These are phyloP conservation scores for Cryptosporidium sp. DNA, from an alignment of 169 alveolate species.

Conservation along the genomic window DNA sequence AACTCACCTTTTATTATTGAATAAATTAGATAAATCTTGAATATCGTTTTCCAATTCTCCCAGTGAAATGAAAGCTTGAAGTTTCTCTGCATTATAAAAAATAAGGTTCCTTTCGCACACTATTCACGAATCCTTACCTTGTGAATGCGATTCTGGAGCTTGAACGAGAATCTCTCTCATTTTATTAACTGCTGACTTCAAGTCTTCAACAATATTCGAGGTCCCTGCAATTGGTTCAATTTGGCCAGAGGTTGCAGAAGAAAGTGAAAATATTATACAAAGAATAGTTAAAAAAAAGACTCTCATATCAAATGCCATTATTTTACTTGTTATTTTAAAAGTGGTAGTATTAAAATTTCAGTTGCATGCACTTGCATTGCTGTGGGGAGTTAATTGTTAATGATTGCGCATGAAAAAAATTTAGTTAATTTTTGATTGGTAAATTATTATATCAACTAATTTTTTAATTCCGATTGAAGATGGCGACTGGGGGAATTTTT, in stretches of 20 bases:
- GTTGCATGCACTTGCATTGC: conserved; percentile 53
- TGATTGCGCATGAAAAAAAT: conserved; percentile 2
- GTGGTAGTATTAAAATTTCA: background rate
- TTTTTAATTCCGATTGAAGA: conserved; percentile 78
- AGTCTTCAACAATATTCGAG: conserved; percentile 3
- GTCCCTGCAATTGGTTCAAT: conserved; percentile 10
- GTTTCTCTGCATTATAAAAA: conserved; percentile 19
- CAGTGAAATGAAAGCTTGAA: conserved; percentile 63
- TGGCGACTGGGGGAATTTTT: conserved; percentile 45
- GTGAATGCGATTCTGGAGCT: conserved; percentile 54
- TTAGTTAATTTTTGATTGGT: background rate
- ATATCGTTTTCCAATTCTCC: conserved; percentile 50
- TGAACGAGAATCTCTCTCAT: conserved; percentile 43
- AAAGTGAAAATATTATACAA: conserved; percentile 15
- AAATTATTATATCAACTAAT: conserved; percentile 25
- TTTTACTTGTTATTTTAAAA: conserved; percentile 8
- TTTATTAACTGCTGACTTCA: conserved; percentile 47
- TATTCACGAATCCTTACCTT: conserved; percentile 16
- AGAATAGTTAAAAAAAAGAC: conserved; percentile 14
- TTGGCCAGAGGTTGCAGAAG: conserved; percentile 24
- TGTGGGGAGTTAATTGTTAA: conserved; percentile 22
- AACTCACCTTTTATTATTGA: conserved; percentile 45
- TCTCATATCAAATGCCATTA: conserved; percentile 12
- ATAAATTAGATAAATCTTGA: conserved; percentile 14
- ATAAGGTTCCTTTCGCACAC: background rate